phyloP scores from a whole-genome alignment of 768 basidiomycete species.

The Neoboletus brunneissimus region DNA sequence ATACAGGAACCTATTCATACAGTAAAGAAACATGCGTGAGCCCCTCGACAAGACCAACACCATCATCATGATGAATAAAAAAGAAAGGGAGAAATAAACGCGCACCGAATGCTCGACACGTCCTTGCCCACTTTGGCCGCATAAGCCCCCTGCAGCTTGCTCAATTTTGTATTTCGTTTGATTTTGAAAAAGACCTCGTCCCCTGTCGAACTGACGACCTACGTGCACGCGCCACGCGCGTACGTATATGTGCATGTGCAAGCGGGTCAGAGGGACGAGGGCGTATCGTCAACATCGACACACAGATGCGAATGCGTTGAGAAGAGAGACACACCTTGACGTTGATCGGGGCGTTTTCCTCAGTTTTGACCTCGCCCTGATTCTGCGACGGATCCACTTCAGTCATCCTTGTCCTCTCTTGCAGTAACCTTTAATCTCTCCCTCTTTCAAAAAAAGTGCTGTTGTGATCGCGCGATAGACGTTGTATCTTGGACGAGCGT shows the following conservation, averaged over 20 bases:
- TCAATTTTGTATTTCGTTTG: constrained; percentile 87
- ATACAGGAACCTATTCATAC: constrained; percentile 84
- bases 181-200: constrained; percentile 98
- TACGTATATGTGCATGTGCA: no score
- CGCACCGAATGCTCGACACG: constrained; percentile 81
- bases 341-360: constrained; percentile 66
- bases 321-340: constrained; percentile 81
- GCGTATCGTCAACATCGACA: background rate
- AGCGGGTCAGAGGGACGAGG: no score
- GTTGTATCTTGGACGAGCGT: background rate
- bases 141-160: constrained; percentile 91
- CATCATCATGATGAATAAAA: no score
- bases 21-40: no score
- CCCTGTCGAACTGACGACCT: constrained; percentile 75
- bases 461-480: constrained; percentile 6
- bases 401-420: constrained; percentile 9
- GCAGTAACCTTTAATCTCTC: no score
- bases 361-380: constrained; percentile 52
- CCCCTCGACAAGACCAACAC: no score
- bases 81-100: background rate
- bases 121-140: constrained; percentile 92
- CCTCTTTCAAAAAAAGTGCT: no score
- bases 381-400: constrained; percentile 24
- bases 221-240: no score
- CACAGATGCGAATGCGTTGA: no score